Base-by-base conservation (phyloP, 1,139 yeast species). In the Nakaseomyces glabratus region DNA sequence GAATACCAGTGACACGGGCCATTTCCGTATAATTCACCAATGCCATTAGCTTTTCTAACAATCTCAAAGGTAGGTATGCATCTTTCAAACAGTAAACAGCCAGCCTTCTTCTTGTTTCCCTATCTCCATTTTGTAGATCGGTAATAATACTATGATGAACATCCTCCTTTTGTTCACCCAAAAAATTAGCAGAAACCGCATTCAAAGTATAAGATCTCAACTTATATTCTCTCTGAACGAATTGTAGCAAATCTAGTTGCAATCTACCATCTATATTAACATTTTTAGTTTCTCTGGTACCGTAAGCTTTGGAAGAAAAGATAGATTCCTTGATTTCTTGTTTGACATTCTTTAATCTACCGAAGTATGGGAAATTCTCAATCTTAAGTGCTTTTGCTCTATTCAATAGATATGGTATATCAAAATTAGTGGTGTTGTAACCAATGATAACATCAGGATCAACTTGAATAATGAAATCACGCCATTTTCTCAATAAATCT, bases 1-100 rank as follows among this genome's bases (percentile, higher is more conserved):
- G 98, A 4, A 93, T 97, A 43, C 99, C 99, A 0, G 98, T 90
- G 24, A 93, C 99, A 65, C 99, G 81, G 1, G 98, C 96, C 98
- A 93, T 93, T 62, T 93, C 99, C 0, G 97, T 88, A 59, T 93
- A 90, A 51, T 93, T 93, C 41, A 93, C 95, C 43, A 93, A 66
- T 51, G 96, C 88, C 98, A 93, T 93, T 35, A 93, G 68, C 51
- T 88, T 93, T 47, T 88, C 96, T 53, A 90, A 62, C 25, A 93
- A 66, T 45, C 98, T 65, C 51, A 90, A 57, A 0, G 98, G 98
- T 32, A 93, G 65, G 53, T 81, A 88, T 0, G 98, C 95, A 66
- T 93, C 99, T 52, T 93, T 93, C 51, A 93, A 66, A 69, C 99
- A 93, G 58, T 93, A 93, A 4, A 90, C 97, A 0, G 99, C 99